phyloP scores from a whole-genome alignment of 2,329 filamentous ascomycete species.

The Ceratocystis huliohia region DNA sequence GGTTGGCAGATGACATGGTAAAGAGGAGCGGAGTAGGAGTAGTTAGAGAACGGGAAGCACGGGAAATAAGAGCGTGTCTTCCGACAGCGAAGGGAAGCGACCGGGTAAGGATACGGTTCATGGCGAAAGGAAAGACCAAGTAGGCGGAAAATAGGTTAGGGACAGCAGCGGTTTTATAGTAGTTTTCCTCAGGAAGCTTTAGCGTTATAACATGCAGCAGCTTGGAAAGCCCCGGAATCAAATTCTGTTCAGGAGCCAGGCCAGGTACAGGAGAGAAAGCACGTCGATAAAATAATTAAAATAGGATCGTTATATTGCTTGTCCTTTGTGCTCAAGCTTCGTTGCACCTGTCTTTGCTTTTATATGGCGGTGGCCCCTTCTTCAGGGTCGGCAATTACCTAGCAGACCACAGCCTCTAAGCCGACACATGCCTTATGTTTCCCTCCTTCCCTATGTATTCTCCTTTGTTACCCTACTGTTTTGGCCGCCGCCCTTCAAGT shows the following conservation, averaged over 20 bases:
- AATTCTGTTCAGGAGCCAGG: neutral
- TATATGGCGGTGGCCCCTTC: neutral
- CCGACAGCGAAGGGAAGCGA: conserved; percentile 10
- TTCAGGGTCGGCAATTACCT: neutral
- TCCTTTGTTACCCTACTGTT: too few species aligned
- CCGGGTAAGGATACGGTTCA: conserved; percentile 16
- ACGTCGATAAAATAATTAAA: conserved; percentile 5
- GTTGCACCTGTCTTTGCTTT: neutral
- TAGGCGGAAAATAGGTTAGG: neutral
- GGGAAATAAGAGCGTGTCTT: conserved; percentile 8
- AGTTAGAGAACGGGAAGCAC: conserved; percentile 1
- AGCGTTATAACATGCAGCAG: conserved; percentile 2
- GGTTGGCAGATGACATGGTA: conserved; percentile 23
- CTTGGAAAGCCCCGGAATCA: neutral
- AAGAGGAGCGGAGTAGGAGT: conserved; percentile 14
- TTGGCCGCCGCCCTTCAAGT: neutral
- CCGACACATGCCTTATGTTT: conserved; percentile 3
- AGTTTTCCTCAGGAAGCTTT: neutral
- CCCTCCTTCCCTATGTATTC: neutral
- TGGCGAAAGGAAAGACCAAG: conserved; percentile 1
- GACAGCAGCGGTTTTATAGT: conserved; percentile 1
- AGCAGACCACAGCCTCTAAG: neutral
- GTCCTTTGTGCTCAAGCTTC: neutral
- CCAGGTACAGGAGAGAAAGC: neutral
- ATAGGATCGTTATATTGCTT: neutral